Base-by-base conservation (phyloP, 306 rosid genomes). In the Cicer pinnatifidum region DNA sequence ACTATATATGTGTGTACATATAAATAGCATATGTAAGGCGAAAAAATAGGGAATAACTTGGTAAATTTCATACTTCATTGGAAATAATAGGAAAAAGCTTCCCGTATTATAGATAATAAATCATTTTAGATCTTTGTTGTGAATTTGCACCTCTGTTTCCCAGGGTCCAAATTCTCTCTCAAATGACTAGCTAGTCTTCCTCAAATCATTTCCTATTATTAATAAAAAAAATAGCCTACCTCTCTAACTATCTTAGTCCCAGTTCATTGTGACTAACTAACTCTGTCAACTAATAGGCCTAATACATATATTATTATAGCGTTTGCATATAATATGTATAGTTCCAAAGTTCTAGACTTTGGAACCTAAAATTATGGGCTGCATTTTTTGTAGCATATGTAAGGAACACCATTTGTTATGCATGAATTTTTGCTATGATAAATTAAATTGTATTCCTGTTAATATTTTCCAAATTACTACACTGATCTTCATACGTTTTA, bases 401-500 rank as follows among this genome's bases (percentile, higher is more conserved):
- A 39, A 13, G 66, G 50, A 60, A 38, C 62, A 67, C 28, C 54
- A 35, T 45, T 23, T 28, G 68, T 69, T 35, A 44, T 45, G 9
- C 53, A 57, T 9, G 46, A 56, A 15, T 45, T 37, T 23, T 38
- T 69, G 51, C 50, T 45, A 19, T 43, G 70, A 35, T 62, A 39
- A 28, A 7, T 51, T 47, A 44, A 40, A 56, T 40, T 47, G 35
- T 8, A 6, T 3, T 13, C 6, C 6, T 51, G 74, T 46, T 71
- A 57, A 54, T 8, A 59, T 39, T 54, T 62, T 46, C 48, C 54
- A 62, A 12, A 23, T 28, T 56, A 63, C 16, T 40, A 56, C 61
- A 69, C 38, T 33, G n/a, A 35, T 16, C 40, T 51, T 54, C 57
- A 46, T 61, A 64, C 72, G 20, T 71, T 72, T 28, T 41, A 56